Base-by-base conservation (phyloP, 345 rosid species). In the Salix exigua region DNA sequence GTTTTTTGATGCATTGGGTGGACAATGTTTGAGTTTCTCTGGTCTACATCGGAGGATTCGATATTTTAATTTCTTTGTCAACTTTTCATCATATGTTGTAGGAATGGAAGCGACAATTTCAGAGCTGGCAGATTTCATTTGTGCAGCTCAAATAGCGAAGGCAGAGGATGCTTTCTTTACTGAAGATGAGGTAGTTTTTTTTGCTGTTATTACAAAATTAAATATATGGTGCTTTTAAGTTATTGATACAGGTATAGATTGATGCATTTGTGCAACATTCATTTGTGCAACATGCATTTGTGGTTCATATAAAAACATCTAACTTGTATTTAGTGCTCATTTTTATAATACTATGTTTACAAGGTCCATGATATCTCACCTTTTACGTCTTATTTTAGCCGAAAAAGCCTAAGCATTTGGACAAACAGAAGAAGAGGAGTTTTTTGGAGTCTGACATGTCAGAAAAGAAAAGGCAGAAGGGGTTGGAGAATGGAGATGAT, bases 131-230 rank as follows among this genome's bases (percentile, higher is more conserved):
- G 99, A 93, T 85, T 93, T 93, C 73, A 87, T 95, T 17, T 84
- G 84, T 85, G 98, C 97, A 71, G 97, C 98, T 80, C 91, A 86
- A 75, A 80, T 90, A 84, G 87, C 97, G 23, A 88, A 87, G 82
- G 89, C 78, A 73, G 88, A 81, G 25, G 91, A 84, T 82, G 91
- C 88, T 81, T 53, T 81, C 80, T 77, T 37, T 60, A 85, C 79
- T 55, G 96, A 86, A 78, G 89, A 77, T 19, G 87, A 87, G 89
- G 99, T 92, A 42, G 78, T 44, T 58, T 76, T 4, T 31, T 51
- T 69, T 70, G 62, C 48, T 66, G 12, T 61, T 26, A 28, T 35
- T 31, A 21, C 35, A 61, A 40, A 40, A 40, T 40, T 40, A 40
- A 40, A 40, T 40, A 10, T 10, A 40, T 40, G 44, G 44, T 40